phyloP scores from a whole-genome alignment of 2,329 filamentous ascomycete species.

The Mariannaea elegans region DNA sequence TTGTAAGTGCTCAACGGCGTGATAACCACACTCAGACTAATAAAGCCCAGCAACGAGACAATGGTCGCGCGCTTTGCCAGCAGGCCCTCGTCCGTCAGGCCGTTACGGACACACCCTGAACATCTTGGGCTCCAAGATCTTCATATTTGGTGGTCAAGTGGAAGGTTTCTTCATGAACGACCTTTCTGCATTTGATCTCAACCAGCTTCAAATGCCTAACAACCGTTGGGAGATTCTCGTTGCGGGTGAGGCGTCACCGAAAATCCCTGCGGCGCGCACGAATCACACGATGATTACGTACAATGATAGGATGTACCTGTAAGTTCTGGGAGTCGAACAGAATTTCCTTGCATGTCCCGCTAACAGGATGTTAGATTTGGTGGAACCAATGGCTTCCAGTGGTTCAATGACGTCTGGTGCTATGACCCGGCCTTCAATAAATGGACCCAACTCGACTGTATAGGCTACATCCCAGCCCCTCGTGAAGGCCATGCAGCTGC shows the following conservation, averaged over 20 bases:
- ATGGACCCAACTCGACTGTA: constrained; percentile 93
- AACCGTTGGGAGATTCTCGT: constrained; percentile 97
- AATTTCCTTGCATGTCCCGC: neutral
- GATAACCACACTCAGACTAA: constrained; percentile 26
- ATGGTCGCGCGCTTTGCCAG: constrained; percentile 94
- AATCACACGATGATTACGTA: constrained; percentile 94
- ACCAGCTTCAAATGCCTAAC: constrained; percentile 87
- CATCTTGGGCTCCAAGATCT: constrained; percentile 96
- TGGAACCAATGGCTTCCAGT: constrained; percentile 92
- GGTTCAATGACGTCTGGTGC: constrained; percentile 99
- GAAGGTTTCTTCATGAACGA: constrained; percentile 99
- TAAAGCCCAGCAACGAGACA: constrained; percentile 81
- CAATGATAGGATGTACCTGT: constrained; percentile 94
- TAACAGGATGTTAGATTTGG: constrained; percentile 73
- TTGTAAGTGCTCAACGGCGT: constrained; percentile 68
- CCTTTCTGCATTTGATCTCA: constrained; percentile 92
- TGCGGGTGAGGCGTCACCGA: constrained; percentile 62
- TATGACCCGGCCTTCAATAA: constrained; percentile 85
- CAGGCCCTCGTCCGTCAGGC: constrained; percentile 84
- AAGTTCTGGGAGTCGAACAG: constrained; percentile 50
- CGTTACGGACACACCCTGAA: constrained; percentile 97
- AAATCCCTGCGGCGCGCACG: constrained; percentile 85
- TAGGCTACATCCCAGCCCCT: constrained; percentile 94
- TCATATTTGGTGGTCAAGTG: constrained; percentile 96
- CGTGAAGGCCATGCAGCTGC: constrained; percentile 95